Conservation (phyloP, 305 asterid species). For the Fraxinus dipetala region DNA sequence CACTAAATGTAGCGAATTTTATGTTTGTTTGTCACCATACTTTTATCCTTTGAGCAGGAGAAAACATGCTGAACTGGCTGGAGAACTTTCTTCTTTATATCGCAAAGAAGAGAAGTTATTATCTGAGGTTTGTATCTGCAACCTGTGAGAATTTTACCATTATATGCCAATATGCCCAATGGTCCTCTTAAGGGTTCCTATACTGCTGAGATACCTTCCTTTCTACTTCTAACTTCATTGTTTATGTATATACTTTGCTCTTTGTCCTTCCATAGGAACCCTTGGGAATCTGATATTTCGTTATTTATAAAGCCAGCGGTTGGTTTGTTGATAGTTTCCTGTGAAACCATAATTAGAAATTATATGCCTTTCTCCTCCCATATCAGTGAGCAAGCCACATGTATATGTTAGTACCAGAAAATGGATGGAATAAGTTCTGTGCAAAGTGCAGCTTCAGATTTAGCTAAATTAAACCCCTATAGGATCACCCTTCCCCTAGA, state of each 20-base stretch:
- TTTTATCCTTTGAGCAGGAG: slow-evolving; percentile 60
- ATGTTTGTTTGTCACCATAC: slow-evolving; percentile 12
- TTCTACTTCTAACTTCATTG: background rate
- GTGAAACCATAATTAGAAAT: background rate
- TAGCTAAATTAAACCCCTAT: background rate
- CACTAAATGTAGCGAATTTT: background rate
- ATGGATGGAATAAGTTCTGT: background rate
- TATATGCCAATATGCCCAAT: background rate
- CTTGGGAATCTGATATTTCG: background rate
- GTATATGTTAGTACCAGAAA: background rate
- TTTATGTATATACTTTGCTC: slow-evolving; percentile 5
- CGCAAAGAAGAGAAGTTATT: slow-evolving; percentile 84
- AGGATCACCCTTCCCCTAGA: background rate
- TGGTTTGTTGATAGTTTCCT: background rate
- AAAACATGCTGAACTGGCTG: slow-evolving; percentile 90
- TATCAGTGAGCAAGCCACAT: background rate
- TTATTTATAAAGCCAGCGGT: background rate
- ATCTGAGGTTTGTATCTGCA: slow-evolving; percentile 67
- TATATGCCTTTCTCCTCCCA: background rate
- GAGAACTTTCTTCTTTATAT: slow-evolving; percentile 78
- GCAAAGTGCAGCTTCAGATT: background rate
- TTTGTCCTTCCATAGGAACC: background rate
- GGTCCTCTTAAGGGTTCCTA: slow-evolving; percentile 10
- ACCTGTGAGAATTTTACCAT: slow-evolving; percentile 15
- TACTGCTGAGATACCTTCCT: slow-evolving; percentile 10